phyloP scores from a whole-genome alignment of 495 filamentous ascomycete genomes.

The Jackrogersella multiformis region DNA sequence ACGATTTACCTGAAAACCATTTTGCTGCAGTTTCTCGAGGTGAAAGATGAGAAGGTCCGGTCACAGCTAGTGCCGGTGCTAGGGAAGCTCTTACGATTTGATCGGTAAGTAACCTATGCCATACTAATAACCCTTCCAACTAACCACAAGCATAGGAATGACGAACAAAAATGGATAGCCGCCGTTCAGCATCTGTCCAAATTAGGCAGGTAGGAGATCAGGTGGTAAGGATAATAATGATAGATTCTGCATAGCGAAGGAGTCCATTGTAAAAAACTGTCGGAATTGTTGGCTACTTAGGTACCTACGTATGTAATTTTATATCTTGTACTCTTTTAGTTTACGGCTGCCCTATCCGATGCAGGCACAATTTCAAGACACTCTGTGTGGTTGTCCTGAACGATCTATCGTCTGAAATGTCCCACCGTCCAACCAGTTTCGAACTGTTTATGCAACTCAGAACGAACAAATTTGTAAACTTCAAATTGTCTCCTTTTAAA shows the following conservation, averaged over 20 bases:
- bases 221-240: neutral
- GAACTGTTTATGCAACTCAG: no score
- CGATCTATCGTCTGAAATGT: neutral
- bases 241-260: conserved; percentile 41
- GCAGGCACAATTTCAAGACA: neutral
- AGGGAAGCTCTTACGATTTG: conserved; percentile 90
- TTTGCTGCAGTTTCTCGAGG: conserved; percentile 91
- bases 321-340: neutral
- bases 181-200: conserved; percentile 39
- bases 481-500: no score
- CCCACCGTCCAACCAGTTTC: neutral
- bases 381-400: neutral
- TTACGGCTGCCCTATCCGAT: neutral
- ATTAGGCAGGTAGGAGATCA: conserved; percentile 22
- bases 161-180: conserved; percentile 41
- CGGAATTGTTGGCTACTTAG: neutral
- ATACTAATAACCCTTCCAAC: neutral
- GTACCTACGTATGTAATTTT: no score
- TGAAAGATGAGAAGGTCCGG: conserved; percentile 90
- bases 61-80: conserved; percentile 91
- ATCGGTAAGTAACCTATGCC: conserved; percentile 68
- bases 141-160: conserved; percentile 34
- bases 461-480: no score
- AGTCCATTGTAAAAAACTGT: conserved; percentile 15
- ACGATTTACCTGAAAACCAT: conserved; percentile 95